Evolutionary conservation across 139 green algal species (phyloP).

Genomic region (Microglena sp.): DNA sequence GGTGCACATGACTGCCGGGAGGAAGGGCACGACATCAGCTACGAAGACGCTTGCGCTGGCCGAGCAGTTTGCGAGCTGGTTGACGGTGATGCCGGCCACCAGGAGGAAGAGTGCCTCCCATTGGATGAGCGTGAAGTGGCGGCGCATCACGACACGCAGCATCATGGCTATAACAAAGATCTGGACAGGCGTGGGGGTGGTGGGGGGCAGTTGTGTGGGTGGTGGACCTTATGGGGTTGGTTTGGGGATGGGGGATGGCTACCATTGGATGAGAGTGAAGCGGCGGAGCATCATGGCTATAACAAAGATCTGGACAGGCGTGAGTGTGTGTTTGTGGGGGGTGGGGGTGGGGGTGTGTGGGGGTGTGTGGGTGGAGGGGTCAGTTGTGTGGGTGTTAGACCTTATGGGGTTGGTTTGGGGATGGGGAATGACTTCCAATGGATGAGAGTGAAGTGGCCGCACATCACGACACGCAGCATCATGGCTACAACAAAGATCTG

Average conservation of each 20-base stretch:
- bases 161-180: constrained; percentile 79
- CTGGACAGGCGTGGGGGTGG: too few relatives aligned
- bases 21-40: constrained; percentile 24
- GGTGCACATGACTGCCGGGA: constrained; percentile 65
- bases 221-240: too few relatives aligned
- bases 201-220: too few relatives aligned
- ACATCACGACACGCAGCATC: constrained; percentile 78
- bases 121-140: constrained; percentile 69
- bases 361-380: too few relatives aligned
- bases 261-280: constrained; percentile 81
- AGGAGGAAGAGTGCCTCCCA: constrained; percentile 93
- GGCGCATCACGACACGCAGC: constrained; percentile 72
- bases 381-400: too few relatives aligned
- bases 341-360: too few relatives aligned
- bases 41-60: neutral
- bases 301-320: too few relatives aligned
- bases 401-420: too few relatives aligned
- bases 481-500: constrained; percentile 76
- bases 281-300: too few relatives aligned
- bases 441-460: constrained; percentile 66
- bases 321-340: too few relatives aligned
- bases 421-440: constrained; percentile 90
- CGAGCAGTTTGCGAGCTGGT: constrained; percentile 64
- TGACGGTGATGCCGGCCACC: constrained; percentile 87
- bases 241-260: too few relatives aligned